phyloP scores from a whole-genome alignment of 306 rosid genomes.

The Rosa chinensis region DNA sequence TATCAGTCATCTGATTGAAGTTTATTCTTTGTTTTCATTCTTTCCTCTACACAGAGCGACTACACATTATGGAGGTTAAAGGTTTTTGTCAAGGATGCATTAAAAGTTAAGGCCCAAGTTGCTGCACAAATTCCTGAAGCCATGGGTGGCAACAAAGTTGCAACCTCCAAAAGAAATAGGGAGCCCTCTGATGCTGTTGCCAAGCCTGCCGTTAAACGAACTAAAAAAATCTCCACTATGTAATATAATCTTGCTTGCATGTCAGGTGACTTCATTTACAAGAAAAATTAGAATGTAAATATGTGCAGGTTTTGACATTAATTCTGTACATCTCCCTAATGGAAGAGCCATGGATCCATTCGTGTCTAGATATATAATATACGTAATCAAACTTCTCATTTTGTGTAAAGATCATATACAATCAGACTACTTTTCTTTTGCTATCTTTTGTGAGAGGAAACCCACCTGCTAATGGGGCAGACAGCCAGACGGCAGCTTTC shows the following conservation, averaged over 20 bases:
- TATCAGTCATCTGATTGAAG: not conserved
- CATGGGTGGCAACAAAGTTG: slow-evolving; percentile 13
- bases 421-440: not conserved
- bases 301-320: slow-evolving; percentile 17
- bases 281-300: slow-evolving; percentile 2
- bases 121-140: slow-evolving; percentile 14
- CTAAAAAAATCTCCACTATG: slow-evolving; percentile 44
- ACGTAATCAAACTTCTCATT: not conserved
- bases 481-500: not conserved
- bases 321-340: not conserved
- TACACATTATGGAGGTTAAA: slow-evolving; percentile 62
- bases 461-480: not conserved
- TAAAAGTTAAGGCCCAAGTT: slow-evolving; percentile 33
- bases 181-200: slow-evolving; percentile 41
- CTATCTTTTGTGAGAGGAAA: not conserved
- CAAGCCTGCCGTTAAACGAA: slow-evolving; percentile 35
- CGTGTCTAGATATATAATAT: not conserved
- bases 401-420: not conserved
- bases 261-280: not conserved
- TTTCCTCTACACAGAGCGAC: slow-evolving; percentile 46
- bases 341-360: not conserved
- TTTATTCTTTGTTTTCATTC: not conserved
- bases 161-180: slow-evolving; percentile 42
- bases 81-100: slow-evolving; percentile 52
- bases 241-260: slow-evolving; percentile 37